Base-by-base conservation (phyloP, 225 moss, liverwort and hornwort species). In the Polytrichum commune region DNA sequence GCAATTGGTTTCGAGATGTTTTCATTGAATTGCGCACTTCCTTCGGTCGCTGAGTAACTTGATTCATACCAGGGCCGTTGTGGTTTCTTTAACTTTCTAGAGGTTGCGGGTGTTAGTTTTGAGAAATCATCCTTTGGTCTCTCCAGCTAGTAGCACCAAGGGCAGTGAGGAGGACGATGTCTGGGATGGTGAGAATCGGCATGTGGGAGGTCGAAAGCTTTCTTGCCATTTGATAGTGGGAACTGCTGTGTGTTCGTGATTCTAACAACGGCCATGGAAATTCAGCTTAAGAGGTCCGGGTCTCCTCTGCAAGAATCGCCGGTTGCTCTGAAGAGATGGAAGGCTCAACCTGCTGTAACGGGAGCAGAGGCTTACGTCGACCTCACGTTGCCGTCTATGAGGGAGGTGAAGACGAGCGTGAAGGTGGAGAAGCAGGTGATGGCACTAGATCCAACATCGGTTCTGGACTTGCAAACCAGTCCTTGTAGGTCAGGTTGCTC, bases 391-490 rank as follows among this genome's bases (percentile, higher is more conserved):
- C 58, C 20, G 60, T 19, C 70, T 19, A 58, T 70, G 30, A 32
- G 29, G 70, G 32, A 60, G 33, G 75, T 80, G 73, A 86, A 83
- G 62, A 79, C 78, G 9, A 65, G 69, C 4, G 62, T 20, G 67
- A 79, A 82, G 73, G 68, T 60, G 32, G 70, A 60, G 28, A 60
- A 70, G 20, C 10, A 23, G 67, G 20, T 23, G 58, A 20, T 82
- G 73, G 68, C 72, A 69, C 68, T 67, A 5, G 87, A 87, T 81
- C 87, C 87, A 27, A 87, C 84, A 46, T 87, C 87, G 8, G 87
- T 87, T 69, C 35, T 87, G 24, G 87, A 87, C 69, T 77, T 87
- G 77, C 87, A 84, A 60, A 84, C 87, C 0, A 81, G 84, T 62
- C 84, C 87, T 0, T 84, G 87, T 1, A 74, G 87, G 53, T 87